phyloP scores from a whole-genome alignment of 2,329 filamentous ascomycete species.

The Ascochyta pisi region DNA sequence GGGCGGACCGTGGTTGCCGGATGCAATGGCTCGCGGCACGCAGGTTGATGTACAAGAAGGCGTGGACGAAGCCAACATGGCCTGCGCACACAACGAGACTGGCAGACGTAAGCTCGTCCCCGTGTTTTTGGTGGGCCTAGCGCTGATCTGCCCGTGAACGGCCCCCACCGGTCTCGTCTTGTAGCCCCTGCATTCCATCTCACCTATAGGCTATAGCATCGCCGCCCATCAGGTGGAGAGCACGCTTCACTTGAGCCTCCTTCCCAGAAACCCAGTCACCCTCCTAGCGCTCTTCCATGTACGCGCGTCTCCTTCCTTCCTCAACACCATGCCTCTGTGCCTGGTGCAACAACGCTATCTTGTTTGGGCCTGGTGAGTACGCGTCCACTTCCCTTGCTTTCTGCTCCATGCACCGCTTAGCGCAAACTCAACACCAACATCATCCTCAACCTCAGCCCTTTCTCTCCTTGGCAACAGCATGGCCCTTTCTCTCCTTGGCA shows the following conservation, averaged over 20 bases:
- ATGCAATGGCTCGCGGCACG: slow-evolving; percentile 19
- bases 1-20: slow-evolving; percentile 12
- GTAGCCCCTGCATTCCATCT: slow-evolving; percentile 9
- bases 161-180: neutral
- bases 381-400: neutral
- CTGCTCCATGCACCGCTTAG: too few species aligned
- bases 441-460: too few species aligned
- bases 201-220: too few species aligned
- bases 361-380: neutral
- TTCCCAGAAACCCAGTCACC: neutral
- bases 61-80: slow-evolving; percentile 6
- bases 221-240: too few species aligned
- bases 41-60: slow-evolving; percentile 1
- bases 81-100: neutral
- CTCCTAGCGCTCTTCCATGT: too few species aligned
- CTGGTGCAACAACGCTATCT: too few species aligned
- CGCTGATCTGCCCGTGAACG: slow-evolving; percentile 7
- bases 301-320: too few species aligned
- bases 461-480: too few species aligned
- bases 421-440: too few species aligned
- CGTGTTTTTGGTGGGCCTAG: slow-evolving; percentile 9
- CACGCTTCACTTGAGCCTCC: neutral
- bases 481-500: too few species aligned
- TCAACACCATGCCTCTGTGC: too few species aligned
- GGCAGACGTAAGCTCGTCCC: slow-evolving; percentile 9